These are phyloP conservation scores for Chlorella sorokiniana DNA, from an alignment of 139 green algal genomes.

Conservation along the genomic window DNA sequence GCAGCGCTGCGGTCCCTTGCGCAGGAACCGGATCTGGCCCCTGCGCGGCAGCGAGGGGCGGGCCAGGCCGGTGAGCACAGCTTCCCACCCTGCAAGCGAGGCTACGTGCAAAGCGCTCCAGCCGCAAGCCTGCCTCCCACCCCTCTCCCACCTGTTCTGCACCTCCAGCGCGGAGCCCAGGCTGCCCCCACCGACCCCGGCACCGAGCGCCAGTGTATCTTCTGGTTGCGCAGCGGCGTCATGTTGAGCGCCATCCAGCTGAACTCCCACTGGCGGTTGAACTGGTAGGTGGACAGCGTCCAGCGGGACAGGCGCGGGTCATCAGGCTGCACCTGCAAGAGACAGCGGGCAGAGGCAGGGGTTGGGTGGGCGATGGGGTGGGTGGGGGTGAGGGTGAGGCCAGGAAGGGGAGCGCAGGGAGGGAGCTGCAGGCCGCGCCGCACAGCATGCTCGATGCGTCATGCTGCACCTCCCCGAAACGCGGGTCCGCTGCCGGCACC, in stretches of 20 bases:
- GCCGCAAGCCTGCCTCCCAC: neutral
- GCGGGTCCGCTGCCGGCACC: constrained; percentile 43
- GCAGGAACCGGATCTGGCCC: constrained; percentile 79
- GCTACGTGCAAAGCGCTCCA: neutral
- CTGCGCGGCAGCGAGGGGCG: constrained; percentile 3
- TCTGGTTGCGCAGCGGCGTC: constrained; percentile 77
- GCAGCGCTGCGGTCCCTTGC: constrained; percentile 47
- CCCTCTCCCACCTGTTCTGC: constrained; percentile 51
- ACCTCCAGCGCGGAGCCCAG: constrained; percentile 61
- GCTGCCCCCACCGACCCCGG: constrained; percentile 64
- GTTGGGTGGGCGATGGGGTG: neutral
- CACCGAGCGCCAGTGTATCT: constrained; percentile 88
- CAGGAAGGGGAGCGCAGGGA: neutral
- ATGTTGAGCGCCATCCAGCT: constrained; percentile 87
- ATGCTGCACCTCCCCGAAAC: no score
- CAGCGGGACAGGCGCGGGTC: constrained; percentile 77
- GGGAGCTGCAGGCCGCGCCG: neutral
- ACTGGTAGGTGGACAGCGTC: constrained; percentile 85
- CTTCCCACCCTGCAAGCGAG: neutral
- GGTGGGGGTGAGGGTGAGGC: neutral
- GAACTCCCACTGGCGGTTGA: constrained; percentile 82
- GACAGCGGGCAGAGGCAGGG: neutral
- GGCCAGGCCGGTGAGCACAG: neutral
- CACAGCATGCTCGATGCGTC: no score
- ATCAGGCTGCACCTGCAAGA: constrained; percentile 56